phyloP scores from a whole-genome alignment of 78 protist species.

The Protostelium mycophagum region DNA sequence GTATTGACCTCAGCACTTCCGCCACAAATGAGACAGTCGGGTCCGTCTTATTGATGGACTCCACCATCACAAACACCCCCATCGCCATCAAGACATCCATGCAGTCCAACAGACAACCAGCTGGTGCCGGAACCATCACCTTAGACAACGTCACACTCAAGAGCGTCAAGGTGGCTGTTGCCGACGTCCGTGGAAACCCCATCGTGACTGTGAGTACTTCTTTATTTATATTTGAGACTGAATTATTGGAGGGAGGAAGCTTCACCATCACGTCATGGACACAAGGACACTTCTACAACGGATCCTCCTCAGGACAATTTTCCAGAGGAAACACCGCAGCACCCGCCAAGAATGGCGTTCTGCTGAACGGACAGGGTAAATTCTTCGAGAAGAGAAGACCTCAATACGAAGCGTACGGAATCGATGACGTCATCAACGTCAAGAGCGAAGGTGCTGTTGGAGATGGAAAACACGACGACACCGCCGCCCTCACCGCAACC shows the following conservation, averaged over 20 bases:
- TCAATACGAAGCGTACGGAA: neutral
- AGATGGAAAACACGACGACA: neutral
- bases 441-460: neutral
- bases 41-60: neutral
- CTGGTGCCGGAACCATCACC: neutral
- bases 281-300: neutral
- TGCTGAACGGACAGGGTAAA: neutral
- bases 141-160: neutral
- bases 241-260: neutral
- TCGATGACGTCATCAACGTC: neutral
- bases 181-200: neutral
- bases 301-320: neutral
- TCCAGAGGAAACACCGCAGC: neutral
- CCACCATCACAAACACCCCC: neutral
- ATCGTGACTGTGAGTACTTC: neutral
- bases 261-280: neutral
- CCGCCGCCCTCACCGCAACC: neutral
- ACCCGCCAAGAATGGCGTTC: neutral
- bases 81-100: neutral
- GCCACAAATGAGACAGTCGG: neutral
- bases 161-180: neutral
- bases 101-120: neutral
- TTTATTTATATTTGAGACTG: neutral
- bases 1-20: neutral
- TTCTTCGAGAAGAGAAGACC: neutral